Evolutionary conservation across 2,329 filamentous ascomycete species (phyloP).

Genomic region (Fusarium coffeatum): DNA sequence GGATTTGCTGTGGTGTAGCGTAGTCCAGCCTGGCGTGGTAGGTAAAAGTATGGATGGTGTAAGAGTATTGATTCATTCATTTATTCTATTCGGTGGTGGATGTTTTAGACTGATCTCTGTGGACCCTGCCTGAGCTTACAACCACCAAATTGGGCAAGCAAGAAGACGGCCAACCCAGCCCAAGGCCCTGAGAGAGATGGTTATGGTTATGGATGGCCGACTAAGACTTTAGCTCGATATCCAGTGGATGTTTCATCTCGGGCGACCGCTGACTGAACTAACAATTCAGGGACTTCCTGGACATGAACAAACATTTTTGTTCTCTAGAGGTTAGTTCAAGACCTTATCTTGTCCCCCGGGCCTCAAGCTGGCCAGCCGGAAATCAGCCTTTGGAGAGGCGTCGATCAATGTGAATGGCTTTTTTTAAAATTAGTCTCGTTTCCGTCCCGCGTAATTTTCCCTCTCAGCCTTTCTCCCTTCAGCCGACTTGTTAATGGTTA

Average conservation of each 20-base stretch:
- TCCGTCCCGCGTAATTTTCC: conserved; percentile 32
- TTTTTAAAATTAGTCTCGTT: conserved; percentile 5
- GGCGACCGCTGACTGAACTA: conserved; percentile 5
- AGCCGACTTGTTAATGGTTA: not conserved
- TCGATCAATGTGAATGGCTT: not conserved
- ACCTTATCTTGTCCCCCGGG: conserved; percentile 6
- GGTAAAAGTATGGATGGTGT: conserved; percentile 11
- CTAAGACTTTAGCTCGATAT: not conserved
- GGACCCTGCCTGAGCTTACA: conserved; percentile 16
- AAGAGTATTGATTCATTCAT: conserved; percentile 28
- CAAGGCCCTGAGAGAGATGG: not conserved
- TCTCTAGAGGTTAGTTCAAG: conserved; percentile 6
- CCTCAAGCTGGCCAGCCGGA: conserved; percentile 16
- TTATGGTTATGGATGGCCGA: not conserved
- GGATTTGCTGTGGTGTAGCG: conserved; percentile 28
- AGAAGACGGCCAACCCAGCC: not conserved
- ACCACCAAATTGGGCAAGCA: conserved; percentile 3
- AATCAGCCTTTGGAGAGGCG: conserved; percentile 9
- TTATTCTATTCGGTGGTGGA: conserved; percentile 24
- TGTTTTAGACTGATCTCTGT: conserved; percentile 29
- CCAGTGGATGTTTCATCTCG: conserved; percentile 17
- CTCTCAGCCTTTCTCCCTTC: conserved; percentile 10
- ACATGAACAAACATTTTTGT: not conserved
- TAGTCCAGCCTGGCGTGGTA: conserved; percentile 8
- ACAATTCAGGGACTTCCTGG: conserved; percentile 11